Conservation (phyloP, 805 yeast genomes). For the Kluyveromyces nonfermentans region DNA sequence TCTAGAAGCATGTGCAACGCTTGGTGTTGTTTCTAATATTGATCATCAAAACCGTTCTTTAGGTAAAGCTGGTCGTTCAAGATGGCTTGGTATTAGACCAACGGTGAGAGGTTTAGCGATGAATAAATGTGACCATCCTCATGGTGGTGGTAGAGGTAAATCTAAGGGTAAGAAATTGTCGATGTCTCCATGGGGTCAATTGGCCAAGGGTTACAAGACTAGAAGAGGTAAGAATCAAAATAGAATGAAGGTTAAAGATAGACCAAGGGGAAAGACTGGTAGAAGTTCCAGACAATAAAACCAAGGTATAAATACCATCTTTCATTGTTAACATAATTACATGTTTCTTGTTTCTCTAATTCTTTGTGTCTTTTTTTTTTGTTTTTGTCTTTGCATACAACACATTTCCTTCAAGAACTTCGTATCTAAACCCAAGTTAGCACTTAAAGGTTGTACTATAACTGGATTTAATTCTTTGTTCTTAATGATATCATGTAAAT, state of each 20-base stretch:
- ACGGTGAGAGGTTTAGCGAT: conserved; percentile 95
- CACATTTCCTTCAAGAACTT: background rate
- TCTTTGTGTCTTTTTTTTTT: background rate
- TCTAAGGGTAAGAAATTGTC: conserved; percentile 92
- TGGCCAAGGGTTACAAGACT: conserved; percentile 89
- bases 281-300: conserved; percentile 10
- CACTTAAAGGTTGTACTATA: background rate
- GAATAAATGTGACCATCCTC: conserved; percentile 97
- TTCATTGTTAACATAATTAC: background rate
- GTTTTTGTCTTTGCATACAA: too few relatives aligned
- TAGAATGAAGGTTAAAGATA: conserved; percentile 77
- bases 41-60: conserved; percentile 82
- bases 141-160: conserved; percentile 99
- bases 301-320: background rate
- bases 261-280: conserved; percentile 66
- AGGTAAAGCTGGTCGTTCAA: conserved; percentile 95
- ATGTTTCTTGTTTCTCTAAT: background rate
- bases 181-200: conserved; percentile 92
- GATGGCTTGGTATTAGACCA: conserved; percentile 91
- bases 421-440: background rate
- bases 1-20: conserved; percentile 81
- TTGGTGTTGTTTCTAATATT: conserved; percentile 86
- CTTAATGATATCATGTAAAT: background rate
- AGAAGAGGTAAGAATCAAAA: conserved; percentile 83
- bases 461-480: background rate